Base-by-base conservation (phyloP, 176 grass and related monocot genomes). In the maize (Zea mays) region DNA sequence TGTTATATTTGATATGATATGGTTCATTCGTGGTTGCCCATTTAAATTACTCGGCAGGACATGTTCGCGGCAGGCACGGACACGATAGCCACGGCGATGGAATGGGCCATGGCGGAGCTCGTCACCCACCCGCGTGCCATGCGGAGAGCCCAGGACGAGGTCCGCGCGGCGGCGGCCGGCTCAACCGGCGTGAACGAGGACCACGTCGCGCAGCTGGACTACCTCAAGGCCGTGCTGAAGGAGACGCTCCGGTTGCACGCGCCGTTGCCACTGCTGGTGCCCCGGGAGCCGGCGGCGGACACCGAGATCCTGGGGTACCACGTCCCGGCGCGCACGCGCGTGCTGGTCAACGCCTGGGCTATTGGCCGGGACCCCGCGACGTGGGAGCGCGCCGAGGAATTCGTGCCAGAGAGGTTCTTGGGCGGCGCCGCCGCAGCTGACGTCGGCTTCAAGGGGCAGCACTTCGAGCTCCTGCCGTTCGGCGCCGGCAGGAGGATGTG, bases 401-500 rank as follows among this genome's bases (percentile, higher is more conserved):
- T 92, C 68, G 0, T n/a, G 56, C 90, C 90, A 3, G 83, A 86
- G 71, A 48, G 83, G 65, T 86, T 85, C 14, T 12, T 40, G 3
- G 47, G 13, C 4, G 37, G 37, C 4, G 37, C n/a, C 8, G 52
- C 11, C 12, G 17, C 79, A 12, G 83, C 33, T 13, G 15, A 4
- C 35, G 54, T 81, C 15, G 84, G 87, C 54, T 90, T 71, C 71
- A 81, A 21, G 46, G 84, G 88, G 1, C 67, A 68, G 7, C n/a
- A 79, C 79, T 86, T 78, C 8, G 87, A 90, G 83, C 83, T 82
- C 44, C 38, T 90, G 46, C 87, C 87, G 4, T 90, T 90, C 45
- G 79, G 87, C 7, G 87, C 83, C 5, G 83, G 87, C 0, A 51
- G 87, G 21, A 40, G 87, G 87, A 89, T 89, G 83, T 89, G 87